phyloP scores from a whole-genome alignment of 495 filamentous ascomycete species.

The Cryomyces antarcticus region DNA sequence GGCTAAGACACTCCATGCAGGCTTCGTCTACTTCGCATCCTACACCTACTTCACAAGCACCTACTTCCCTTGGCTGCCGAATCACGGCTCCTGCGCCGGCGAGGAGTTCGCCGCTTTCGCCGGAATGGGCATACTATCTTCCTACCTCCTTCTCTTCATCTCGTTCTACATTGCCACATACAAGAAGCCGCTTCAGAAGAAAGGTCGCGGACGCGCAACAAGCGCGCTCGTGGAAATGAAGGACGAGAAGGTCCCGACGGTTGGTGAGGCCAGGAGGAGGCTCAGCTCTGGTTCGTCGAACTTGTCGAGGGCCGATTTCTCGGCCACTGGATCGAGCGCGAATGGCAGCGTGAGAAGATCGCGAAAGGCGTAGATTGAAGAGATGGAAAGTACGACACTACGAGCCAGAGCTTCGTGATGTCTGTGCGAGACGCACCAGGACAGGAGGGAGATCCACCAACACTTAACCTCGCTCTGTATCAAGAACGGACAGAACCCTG shows the following conservation, averaged over 20 bases:
- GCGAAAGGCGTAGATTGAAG: conserved; percentile 8
- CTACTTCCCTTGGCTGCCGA: conserved; percentile 77
- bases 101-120: conserved; percentile 95
- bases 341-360: conserved; percentile 8
- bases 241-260: conserved; percentile 24
- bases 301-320: conserved; percentile 1
- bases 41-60: conserved; percentile 43
- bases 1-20: conserved; percentile 17
- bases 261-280: conserved; percentile 16
- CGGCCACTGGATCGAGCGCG: not conserved
- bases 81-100: conserved; percentile 67
- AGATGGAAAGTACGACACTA: too few relatives aligned
- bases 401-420: too few relatives aligned
- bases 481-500: too few relatives aligned
- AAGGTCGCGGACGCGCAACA: conserved; percentile 17
- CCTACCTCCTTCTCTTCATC: conserved; percentile 94
- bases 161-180: conserved; percentile 97
- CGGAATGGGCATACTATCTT: conserved; percentile 76
- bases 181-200: conserved; percentile 39
- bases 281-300: conserved; percentile 3
- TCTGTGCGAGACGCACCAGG: too few relatives aligned
- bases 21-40: conserved; percentile 26
- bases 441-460: too few relatives aligned
- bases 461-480: too few relatives aligned
- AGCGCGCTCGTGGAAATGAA: conserved; percentile 24